These are phyloP conservation scores for Pythium vanterpoolii DNA, from an alignment of 352 stramenopile species.

Conservation along the genomic window DNA sequence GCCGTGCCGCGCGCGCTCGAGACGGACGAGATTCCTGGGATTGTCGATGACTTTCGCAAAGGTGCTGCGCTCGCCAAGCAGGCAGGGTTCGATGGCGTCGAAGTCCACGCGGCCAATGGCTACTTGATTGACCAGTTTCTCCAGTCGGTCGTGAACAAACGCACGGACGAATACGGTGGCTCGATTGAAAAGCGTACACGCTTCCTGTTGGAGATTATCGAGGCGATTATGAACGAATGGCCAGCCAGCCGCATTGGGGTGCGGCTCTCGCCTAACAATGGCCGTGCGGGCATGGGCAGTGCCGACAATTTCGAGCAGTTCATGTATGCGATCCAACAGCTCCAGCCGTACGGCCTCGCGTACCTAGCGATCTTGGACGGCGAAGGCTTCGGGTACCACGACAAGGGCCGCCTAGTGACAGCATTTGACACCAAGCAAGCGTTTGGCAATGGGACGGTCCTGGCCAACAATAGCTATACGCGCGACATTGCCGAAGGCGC, in stretches of 20 bases:
- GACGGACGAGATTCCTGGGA: conserved; percentile 49
- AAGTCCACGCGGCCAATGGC: conserved; percentile 83
- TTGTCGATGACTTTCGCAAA: conserved; percentile 54
- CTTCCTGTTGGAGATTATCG: conserved; percentile 51
- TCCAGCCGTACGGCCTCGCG: conserved; percentile 33
- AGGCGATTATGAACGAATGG: conserved; percentile 21
- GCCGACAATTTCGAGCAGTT: conserved; percentile 42
- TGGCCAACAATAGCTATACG: conserved; percentile 41
- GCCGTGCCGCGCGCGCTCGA: conserved; percentile 46
- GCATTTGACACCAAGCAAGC: conserved; percentile 25
- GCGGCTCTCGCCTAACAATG: conserved; percentile 28
- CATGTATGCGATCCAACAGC: conserved; percentile 26
- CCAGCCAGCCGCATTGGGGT: conserved; percentile 11
- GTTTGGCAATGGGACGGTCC: conserved; percentile 31
- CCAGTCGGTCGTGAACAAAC: conserved; percentile 49
- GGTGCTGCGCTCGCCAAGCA: conserved; percentile 36
- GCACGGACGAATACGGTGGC: conserved; percentile 70
- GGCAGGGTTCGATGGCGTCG: conserved; percentile 30
- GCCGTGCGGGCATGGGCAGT: conserved; percentile 34
- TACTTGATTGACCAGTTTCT: conserved; percentile 89
- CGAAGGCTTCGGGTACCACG: conserved; percentile 34
- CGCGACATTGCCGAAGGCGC: conserved; percentile 22
- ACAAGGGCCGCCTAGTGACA: conserved; percentile 27
- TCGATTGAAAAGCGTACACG: conserved; percentile 53
- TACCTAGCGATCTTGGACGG: conserved; percentile 54